A percentile compares a stretch with the other conserved stretches of the same genome.
These are phyloP conservation scores for Gynostemma pentaphyllum DNA, from an alignment of 306 rosid species.

Conservation along the genomic window DNA sequence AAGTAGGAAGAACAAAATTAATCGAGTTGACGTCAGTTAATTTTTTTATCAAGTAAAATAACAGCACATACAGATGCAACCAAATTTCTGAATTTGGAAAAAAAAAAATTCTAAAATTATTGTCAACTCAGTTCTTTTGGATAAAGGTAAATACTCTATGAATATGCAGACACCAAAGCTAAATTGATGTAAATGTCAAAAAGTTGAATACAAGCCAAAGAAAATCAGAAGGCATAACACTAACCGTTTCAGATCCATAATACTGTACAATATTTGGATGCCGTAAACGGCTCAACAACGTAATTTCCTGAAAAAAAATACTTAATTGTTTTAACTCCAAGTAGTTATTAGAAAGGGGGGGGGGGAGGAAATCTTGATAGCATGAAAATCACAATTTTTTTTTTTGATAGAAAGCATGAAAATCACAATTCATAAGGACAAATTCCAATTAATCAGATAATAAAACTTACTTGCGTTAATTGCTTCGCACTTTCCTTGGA, in stretches of 20 bases:
- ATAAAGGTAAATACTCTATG: background rate
- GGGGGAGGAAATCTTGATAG: too few species aligned
- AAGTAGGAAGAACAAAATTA: background rate
- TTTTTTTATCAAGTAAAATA: background rate
- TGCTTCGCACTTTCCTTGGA: constrained; percentile 88
- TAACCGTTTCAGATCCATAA: constrained; percentile 71
- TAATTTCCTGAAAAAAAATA: constrained; percentile 61
- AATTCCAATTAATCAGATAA: constrained; percentile 7
- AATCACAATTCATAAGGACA: background rate
- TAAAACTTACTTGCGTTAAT: constrained; percentile 56
- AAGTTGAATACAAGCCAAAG: background rate
- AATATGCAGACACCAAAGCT: background rate
- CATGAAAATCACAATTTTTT: too few species aligned
- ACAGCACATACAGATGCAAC: background rate
- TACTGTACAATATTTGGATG: constrained; percentile 97
- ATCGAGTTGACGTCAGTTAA: background rate
- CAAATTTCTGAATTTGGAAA: background rate
- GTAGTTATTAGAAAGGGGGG: background rate
- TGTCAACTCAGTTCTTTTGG: background rate
- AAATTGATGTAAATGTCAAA: background rate
- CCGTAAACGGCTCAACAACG: constrained; percentile 68
- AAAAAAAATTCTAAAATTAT: background rate
- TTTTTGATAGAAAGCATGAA: background rate
- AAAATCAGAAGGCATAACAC: constrained; percentile 12
- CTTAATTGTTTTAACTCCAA: constrained; percentile 3